Percentiles rank a stretch among this genome's conserved stretches.
Evolutionary conservation across 176 grass and related monocot species (phyloP).

Genomic region (barley (Hordeum vulgare)): DNA sequence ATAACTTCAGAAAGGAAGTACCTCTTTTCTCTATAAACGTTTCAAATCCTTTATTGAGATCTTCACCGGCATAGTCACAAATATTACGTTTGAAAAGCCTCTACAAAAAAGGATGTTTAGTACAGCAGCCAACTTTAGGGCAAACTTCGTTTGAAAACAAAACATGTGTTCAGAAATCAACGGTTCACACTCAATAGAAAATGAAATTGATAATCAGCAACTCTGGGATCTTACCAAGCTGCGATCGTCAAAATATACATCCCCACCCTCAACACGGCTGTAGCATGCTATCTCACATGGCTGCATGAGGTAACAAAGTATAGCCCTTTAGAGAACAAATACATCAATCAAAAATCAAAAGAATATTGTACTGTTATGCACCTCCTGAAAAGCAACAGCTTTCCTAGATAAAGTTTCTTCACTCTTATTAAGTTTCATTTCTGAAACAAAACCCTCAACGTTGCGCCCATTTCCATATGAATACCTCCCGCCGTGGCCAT

Average conservation of each 20-base stretch:
- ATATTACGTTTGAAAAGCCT: constrained; percentile 93
- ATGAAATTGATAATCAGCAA: constrained; percentile 8
- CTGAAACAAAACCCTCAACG: constrained; percentile 89
- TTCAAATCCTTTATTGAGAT: constrained; percentile 94
- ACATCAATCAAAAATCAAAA: constrained; percentile 17
- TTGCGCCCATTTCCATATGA: constrained; percentile 70
- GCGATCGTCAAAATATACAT: constrained; percentile 87
- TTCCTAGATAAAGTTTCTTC: constrained; percentile 98
- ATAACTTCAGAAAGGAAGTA: constrained; percentile 29
- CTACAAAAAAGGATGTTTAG: constrained; percentile 44
- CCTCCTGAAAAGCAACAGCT: constrained; percentile 85
- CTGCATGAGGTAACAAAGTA: constrained; percentile 50
- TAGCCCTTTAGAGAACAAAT: constrained; percentile 8
- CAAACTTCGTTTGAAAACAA: not conserved
- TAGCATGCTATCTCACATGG: constrained; percentile 87
- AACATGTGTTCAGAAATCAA: not conserved
- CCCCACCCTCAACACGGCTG: constrained; percentile 77
- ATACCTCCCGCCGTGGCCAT: constrained; percentile 72
- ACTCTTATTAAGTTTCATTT: constrained; percentile 97
- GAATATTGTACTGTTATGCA: constrained; percentile 21
- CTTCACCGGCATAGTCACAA: constrained; percentile 65
- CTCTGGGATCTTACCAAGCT: constrained; percentile 62
- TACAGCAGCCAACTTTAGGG: constrained; percentile 16
- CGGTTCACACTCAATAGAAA: too few relatives aligned
- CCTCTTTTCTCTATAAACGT: constrained; percentile 91